Conservation (phyloP, 2,329 filamentous ascomycete species). For the Calycina herbarum region DNA sequence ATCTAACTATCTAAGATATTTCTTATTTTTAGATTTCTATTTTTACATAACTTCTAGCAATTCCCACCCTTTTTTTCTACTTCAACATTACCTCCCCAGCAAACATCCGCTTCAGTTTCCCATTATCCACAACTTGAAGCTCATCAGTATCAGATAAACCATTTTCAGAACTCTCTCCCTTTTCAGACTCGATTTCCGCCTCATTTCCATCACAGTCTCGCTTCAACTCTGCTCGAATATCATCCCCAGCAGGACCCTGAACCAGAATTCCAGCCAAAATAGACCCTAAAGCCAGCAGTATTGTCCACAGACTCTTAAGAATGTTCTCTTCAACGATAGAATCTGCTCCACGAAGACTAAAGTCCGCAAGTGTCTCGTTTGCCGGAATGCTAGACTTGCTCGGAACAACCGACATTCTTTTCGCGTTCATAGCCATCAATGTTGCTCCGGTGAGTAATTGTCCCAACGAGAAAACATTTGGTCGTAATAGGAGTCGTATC, state of each 20-base stretch:
- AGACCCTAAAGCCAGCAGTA: not conserved
- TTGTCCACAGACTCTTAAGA: not conserved
- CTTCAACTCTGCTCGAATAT: not conserved
- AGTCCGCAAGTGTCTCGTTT: not conserved
- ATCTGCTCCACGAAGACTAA: not conserved
- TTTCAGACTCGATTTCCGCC: not conserved
- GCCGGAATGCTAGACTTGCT: not conserved
- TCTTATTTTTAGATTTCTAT: no score
- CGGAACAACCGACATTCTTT: not conserved
- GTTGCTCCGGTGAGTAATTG: not conserved
- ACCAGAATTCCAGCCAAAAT: not conserved
- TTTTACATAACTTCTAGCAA: no score
- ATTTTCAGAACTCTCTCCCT: constrained; percentile 12
- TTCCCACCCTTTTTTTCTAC: no score
- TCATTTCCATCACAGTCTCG: not conserved
- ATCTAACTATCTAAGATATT: no score
- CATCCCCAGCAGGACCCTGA: not conserved
- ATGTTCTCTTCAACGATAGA: not conserved
- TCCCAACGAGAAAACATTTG: not conserved
- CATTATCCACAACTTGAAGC: no score
- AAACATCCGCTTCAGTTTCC: no score
- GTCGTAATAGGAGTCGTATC: not conserved
- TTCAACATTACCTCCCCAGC: no score
- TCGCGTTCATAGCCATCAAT: not conserved
- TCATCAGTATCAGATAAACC: not conserved